Evolutionary conservation across 106 monocot genomes (phyloP).

Genomic region (Agapanthus africanus): DNA sequence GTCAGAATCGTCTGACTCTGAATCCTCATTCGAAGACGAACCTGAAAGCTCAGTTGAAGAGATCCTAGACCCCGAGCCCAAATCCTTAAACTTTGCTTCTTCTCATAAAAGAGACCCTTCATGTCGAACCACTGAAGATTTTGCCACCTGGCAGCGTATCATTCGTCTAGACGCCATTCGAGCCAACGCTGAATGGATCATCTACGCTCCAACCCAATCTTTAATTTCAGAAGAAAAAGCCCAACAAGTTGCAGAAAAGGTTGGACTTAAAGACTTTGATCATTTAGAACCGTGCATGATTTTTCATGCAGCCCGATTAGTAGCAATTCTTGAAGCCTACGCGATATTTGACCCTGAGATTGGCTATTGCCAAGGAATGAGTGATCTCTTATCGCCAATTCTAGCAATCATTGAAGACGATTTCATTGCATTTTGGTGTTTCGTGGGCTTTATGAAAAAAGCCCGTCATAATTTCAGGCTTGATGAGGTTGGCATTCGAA

Average conservation of each 20-base stretch:
- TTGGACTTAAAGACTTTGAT: constrained; percentile 60
- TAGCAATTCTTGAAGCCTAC: constrained; percentile 75
- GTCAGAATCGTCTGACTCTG: constrained; percentile 56
- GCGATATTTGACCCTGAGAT: constrained; percentile 75
- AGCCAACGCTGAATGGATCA: constrained; percentile 73
- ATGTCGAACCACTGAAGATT: constrained; percentile 49
- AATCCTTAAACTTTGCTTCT: constrained; percentile 10
- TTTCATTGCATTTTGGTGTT: constrained; percentile 84
- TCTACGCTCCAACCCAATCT: constrained; percentile 45
- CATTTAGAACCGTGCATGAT: constrained; percentile 75
- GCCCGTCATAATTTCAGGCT: constrained; percentile 87
- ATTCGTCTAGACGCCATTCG: constrained; percentile 78
- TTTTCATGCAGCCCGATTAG: constrained; percentile 71
- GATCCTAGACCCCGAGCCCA: constrained; percentile 30
- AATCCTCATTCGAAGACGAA: constrained; percentile 26
- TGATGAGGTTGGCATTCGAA: constrained; percentile 79
- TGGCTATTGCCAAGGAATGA: constrained; percentile 97
- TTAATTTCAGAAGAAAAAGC: constrained; percentile 40
- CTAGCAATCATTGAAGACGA: constrained; percentile 75
- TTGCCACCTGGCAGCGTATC: constrained; percentile 78
- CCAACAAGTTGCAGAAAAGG: constrained; percentile 29
- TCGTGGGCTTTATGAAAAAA: constrained; percentile 85
- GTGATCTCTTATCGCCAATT: constrained; percentile 75
- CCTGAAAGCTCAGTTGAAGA: constrained; percentile 48
- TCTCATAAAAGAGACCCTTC: constrained; percentile 31